Evolutionary conservation across 1,139 yeast species (phyloP).

Genomic region (Candida sp.): DNA sequence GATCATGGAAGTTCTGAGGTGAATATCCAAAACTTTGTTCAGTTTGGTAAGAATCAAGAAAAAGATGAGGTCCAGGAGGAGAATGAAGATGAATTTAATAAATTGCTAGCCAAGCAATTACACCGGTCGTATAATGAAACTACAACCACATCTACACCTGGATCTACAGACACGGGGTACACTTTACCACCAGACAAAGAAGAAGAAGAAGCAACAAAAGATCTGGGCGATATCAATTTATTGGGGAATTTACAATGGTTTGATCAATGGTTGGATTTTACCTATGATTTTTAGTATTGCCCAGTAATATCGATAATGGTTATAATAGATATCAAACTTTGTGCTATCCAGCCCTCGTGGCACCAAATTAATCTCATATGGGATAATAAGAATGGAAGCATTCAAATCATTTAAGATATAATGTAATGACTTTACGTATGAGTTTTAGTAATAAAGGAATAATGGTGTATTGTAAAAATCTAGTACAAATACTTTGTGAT

Average conservation of each 20-base stretch:
- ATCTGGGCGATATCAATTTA: slow-evolving; percentile 24
- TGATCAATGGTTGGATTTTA: slow-evolving; percentile 46
- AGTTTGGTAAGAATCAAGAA: slow-evolving; percentile 32
- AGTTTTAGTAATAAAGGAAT: too few relatives aligned
- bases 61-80: slow-evolving; percentile 5
- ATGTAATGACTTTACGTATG: too few relatives aligned
- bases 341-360: too few relatives aligned
- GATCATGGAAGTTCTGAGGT: slow-evolving; percentile 59
- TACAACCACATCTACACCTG: slow-evolving; percentile 7
- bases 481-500: too few relatives aligned
- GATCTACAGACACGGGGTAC: slow-evolving; percentile 5
- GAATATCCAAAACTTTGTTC: slow-evolving; percentile 46
- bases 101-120: slow-evolving; percentile 19
- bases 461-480: too few relatives aligned
- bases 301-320: too few relatives aligned
- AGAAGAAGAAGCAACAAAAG: slow-evolving; percentile 8
- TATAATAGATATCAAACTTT: too few relatives aligned
- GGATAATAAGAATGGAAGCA: too few relatives aligned
- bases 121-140: slow-evolving; percentile 8
- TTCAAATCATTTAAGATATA: too few relatives aligned
- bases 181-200: background rate
- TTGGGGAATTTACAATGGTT: slow-evolving; percentile 54
- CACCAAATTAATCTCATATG: too few relatives aligned
- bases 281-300: slow-evolving; percentile 17
- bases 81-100: slow-evolving; percentile 15